phyloP scores from a whole-genome alignment of 2,329 filamentous ascomycete genomes.

The Spiromastix sp. region DNA sequence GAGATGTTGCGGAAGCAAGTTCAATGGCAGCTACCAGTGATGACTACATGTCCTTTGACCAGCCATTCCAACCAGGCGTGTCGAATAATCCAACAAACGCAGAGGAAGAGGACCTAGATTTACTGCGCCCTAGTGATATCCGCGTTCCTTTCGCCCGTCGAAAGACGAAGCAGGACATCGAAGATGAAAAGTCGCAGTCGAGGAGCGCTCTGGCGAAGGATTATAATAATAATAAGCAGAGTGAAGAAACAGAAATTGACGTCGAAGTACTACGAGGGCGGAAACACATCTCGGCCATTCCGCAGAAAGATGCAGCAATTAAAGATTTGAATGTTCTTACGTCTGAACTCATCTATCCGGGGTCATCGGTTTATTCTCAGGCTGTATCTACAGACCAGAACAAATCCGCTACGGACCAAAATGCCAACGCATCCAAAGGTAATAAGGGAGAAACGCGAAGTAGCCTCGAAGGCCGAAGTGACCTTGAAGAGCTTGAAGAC shows the following conservation, averaged over 20 bases:
- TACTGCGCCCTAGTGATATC: conserved; percentile 27
- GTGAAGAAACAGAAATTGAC: conserved; percentile 11
- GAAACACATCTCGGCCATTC: not conserved
- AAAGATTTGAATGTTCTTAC: no score
- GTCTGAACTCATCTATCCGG: no score
- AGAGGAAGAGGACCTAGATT: conserved; percentile 22
- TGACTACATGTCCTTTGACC: no score
- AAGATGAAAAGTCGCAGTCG: conserved; percentile 11
- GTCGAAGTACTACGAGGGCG: conserved; percentile 13
- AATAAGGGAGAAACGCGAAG: conserved; percentile 2
- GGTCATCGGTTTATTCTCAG: no score
- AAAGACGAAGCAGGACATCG: conserved; percentile 13
- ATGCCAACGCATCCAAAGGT: no score
- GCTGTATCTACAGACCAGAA: no score
- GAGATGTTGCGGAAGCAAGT: no score
- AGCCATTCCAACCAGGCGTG: no score
- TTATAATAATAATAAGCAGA: conserved; percentile 13
- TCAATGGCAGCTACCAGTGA: no score
- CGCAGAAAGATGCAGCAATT: not conserved
- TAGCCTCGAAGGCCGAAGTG: no score
- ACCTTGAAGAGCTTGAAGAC: conserved; percentile 8
- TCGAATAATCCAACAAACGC: not conserved
- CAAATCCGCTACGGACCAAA: no score
- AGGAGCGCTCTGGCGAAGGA: conserved; percentile 15
- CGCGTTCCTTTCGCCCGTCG: conserved; percentile 20